Evolutionary conservation across 2,329 filamentous ascomycete species (phyloP).

Genomic region (Sporothrix humicola): DNA sequence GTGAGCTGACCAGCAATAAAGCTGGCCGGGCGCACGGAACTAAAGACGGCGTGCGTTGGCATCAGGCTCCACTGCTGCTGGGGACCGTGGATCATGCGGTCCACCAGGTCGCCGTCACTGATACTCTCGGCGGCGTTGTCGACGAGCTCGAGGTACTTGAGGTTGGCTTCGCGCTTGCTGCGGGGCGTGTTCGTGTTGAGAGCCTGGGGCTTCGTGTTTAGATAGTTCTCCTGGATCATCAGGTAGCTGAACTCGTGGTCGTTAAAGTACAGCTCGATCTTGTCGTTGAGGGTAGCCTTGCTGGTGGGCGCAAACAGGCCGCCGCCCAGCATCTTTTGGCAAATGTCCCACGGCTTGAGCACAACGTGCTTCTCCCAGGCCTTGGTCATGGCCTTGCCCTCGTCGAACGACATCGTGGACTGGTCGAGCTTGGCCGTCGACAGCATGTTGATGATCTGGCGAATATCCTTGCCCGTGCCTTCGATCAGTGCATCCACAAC

Average conservation of each 20-base stretch:
- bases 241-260: slow-evolving; percentile 97
- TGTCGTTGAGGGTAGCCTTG: slow-evolving; percentile 90
- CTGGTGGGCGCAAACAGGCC: slow-evolving; percentile 84
- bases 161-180: slow-evolving; percentile 69
- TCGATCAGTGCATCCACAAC: slow-evolving; percentile 95
- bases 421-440: slow-evolving; percentile 91
- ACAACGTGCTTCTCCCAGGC: slow-evolving; percentile 98
- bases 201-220: slow-evolving; percentile 76
- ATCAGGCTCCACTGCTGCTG: slow-evolving; percentile 99
- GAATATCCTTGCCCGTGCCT: slow-evolving; percentile 92
- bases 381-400: slow-evolving; percentile 93
- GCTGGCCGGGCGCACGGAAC: slow-evolving; percentile 88
- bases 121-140: slow-evolving; percentile 94
- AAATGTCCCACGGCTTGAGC: slow-evolving; percentile 98
- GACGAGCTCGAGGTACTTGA: slow-evolving; percentile 84
- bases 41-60: slow-evolving; percentile 95
- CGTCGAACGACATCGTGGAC: slow-evolving; percentile 76
- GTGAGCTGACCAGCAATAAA: slow-evolving; percentile 80
- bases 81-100: slow-evolving; percentile 96
- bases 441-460: slow-evolving; percentile 98
- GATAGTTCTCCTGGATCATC: slow-evolving; percentile 98
- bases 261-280: slow-evolving; percentile 98
- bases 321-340: slow-evolving; percentile 85
- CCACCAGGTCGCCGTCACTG: slow-evolving; percentile 93
- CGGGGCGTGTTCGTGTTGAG: slow-evolving; percentile 64